phyloP scores from a whole-genome alignment of 345 rosid species.

The Cochlearia excelsa region DNA sequence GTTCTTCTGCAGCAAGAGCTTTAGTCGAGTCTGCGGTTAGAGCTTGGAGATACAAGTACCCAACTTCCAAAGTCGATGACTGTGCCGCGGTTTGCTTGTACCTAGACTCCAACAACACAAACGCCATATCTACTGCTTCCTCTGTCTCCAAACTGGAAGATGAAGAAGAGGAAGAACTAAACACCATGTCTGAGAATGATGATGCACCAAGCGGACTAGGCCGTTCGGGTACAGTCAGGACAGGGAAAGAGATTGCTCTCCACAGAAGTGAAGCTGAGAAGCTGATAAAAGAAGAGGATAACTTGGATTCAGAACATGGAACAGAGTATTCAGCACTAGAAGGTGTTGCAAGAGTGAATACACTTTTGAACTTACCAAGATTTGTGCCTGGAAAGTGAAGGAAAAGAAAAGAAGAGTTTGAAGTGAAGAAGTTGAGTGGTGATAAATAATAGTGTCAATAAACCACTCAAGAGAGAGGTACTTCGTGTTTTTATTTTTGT shows the following conservation, averaged over 20 bases:
- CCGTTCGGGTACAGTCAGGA: constrained; percentile 43
- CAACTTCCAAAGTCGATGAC: constrained; percentile 90
- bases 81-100: constrained; percentile 97
- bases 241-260: constrained; percentile 37
- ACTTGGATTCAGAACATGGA: constrained; percentile 42
- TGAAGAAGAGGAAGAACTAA: constrained; percentile 34
- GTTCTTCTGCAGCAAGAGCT: constrained; percentile 66
- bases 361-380: constrained; percentile 76
- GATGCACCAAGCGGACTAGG: constrained; percentile 34
- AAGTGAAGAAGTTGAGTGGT: constrained; percentile 26
- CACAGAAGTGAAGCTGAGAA: constrained; percentile 46
- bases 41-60: constrained; percentile 91
- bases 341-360: constrained; percentile 91
- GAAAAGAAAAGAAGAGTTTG: constrained; percentile 26
- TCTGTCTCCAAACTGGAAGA: constrained; percentile 37
- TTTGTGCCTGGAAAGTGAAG: constrained; percentile 61
- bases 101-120: constrained; percentile 47
- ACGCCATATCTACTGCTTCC: constrained; percentile 44
- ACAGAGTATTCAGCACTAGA: constrained; percentile 86
- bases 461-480: constrained; percentile 29
- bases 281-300: constrained; percentile 40
- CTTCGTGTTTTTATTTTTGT: constrained; percentile 9
- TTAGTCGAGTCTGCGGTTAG: constrained; percentile 84
- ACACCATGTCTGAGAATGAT: constrained; percentile 34
- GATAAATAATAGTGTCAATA: constrained; percentile 9